A percentile compares a stretch with the other conserved stretches of the same genome.
Conservation (phyloP, 495 filamentous ascomycete species). For the Trichoderma asperelloides region DNA sequence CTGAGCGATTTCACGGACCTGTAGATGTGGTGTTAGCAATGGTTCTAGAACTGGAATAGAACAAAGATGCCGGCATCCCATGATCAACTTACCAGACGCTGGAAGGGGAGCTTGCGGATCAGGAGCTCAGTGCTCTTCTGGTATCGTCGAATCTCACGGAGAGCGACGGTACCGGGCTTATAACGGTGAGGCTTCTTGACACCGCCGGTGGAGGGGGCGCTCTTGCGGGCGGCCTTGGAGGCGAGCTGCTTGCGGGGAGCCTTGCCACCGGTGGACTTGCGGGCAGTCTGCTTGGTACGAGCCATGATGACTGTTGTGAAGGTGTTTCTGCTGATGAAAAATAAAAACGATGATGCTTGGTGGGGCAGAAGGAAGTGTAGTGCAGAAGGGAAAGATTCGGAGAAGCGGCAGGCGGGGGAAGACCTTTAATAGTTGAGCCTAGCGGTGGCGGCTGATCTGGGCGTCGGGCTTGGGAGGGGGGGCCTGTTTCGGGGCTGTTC, state of each 20-base stretch:
- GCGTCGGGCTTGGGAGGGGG: too few species aligned
- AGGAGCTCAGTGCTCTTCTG: conserved; percentile 99
- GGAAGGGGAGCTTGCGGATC: conserved; percentile 99
- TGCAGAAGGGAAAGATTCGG: conserved; percentile 37
- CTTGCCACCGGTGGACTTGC: conserved; percentile 99
- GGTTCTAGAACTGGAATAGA: not conserved
- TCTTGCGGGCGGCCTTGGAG: conserved; percentile 47
- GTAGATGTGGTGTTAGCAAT: conserved; percentile 24
- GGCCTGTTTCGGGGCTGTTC: too few species aligned
- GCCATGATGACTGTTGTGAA: conserved; percentile 64
- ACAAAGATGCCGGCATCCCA: not conserved
- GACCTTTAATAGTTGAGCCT: conserved; percentile 29
- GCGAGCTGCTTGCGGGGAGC: conserved; percentile 95
- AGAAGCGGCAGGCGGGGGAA: conserved; percentile 34
- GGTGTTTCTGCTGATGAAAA: conserved; percentile 40
- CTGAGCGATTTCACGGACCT: conserved; percentile 96
- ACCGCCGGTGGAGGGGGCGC: conserved; percentile 50
- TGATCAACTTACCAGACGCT: conserved; percentile 68
- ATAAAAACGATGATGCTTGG: conserved; percentile 24
- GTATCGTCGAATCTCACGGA: conserved; percentile 99
- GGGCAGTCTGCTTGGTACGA: conserved; percentile 99
- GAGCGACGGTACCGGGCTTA: conserved; percentile 99
- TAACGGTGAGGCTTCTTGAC: conserved; percentile 99
- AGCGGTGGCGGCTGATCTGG: conserved; percentile 34
- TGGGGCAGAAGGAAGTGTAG: conserved; percentile 27